Evolutionary conservation across 75 land plant species (phyloP).

Genomic region (Pinus tabuliformis): DNA sequence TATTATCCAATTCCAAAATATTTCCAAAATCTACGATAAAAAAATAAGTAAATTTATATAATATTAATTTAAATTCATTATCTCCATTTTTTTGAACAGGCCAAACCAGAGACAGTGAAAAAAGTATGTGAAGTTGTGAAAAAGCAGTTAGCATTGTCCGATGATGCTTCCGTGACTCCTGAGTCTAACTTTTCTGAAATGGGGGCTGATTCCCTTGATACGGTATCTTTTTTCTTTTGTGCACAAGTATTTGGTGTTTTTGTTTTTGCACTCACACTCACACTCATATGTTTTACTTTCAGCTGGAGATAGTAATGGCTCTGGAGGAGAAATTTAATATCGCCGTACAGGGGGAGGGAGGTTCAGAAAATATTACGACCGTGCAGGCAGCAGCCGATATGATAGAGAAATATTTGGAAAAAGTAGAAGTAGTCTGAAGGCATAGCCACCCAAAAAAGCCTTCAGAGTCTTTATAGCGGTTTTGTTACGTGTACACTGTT

Average conservation of each 20-base stretch:
- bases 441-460: no score
- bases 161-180: constrained; percentile 27
- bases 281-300: neutral
- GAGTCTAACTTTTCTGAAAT: constrained; percentile 40
- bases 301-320: constrained; percentile 88
- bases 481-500: no score
- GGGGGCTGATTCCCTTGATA: constrained; percentile 71
- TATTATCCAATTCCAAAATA: no score
- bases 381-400: constrained; percentile 79
- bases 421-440: no score
- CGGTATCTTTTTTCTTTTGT: constrained; percentile 20
- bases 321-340: constrained; percentile 79
- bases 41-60: no score
- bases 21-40: no score
- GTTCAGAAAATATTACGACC: constrained; percentile 56
- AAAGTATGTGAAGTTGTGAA: constrained; percentile 39
- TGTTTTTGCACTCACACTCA: neutral
- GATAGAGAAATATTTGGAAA: constrained; percentile 38
- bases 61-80: no score
- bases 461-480: no score
- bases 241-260: neutral
- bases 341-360: constrained; percentile 48
- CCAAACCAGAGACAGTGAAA: constrained; percentile 38
- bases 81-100: constrained; percentile 14
- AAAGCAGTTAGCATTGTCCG: constrained; percentile 35